Evolutionary conservation across 2,329 filamentous ascomycete genomes (phyloP).

Genomic region (Microthyrium microscopicum): DNA sequence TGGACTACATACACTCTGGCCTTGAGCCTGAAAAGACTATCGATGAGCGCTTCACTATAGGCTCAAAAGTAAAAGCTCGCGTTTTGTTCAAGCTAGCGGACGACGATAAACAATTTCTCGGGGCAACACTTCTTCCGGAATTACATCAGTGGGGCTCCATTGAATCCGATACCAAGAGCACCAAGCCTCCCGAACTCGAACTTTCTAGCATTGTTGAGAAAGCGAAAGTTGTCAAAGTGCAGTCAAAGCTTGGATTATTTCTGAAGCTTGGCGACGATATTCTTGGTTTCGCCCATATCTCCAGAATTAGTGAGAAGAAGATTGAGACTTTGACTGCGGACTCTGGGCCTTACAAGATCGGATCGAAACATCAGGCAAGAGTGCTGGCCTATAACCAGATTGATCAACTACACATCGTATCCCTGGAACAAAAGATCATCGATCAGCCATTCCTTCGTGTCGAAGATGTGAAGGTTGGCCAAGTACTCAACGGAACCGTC

Average conservation of each 20-base stretch:
- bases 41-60: slow-evolving; percentile 63
- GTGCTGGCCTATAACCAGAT: slow-evolving; percentile 75
- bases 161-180: slow-evolving; percentile 31
- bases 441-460: slow-evolving; percentile 82
- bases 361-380: slow-evolving; percentile 62
- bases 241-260: slow-evolving; percentile 67
- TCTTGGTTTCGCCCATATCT: slow-evolving; percentile 88
- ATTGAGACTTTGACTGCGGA: slow-evolving; percentile 65
- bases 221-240: slow-evolving; percentile 65
- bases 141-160: too few relatives aligned
- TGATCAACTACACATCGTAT: slow-evolving; percentile 73
- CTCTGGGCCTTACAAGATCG: slow-evolving; percentile 62
- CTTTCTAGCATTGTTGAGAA: slow-evolving; percentile 62
- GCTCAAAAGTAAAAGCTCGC: slow-evolving; percentile 69
- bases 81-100: slow-evolving; percentile 77
- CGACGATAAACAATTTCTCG: slow-evolving; percentile 65
- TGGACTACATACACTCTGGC: slow-evolving; percentile 80
- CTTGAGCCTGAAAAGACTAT: slow-evolving; percentile 54
- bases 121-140: slow-evolving; percentile 61
- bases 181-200: slow-evolving; percentile 45
- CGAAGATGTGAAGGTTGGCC: slow-evolving; percentile 72
- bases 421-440: slow-evolving; percentile 65
- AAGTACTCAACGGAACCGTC: slow-evolving; percentile 64
- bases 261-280: slow-evolving; percentile 54
- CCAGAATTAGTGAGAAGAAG: slow-evolving; percentile 75